Evolutionary conservation across 2,329 filamentous ascomycete genomes (phyloP).

Genomic region (Cordyceps fumosorosea): DNA sequence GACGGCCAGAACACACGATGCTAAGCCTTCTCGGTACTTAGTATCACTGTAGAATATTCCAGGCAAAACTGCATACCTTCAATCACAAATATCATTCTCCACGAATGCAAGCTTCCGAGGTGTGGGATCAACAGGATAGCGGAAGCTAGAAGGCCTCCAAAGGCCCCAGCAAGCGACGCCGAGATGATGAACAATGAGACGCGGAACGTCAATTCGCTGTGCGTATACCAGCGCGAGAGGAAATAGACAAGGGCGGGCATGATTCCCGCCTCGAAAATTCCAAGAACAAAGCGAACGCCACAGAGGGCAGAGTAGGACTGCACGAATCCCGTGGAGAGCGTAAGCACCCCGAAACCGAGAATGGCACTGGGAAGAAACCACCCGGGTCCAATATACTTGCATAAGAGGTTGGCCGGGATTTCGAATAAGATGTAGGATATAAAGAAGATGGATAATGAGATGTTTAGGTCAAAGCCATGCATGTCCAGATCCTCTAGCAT

Average conservation of each 20-base stretch:
- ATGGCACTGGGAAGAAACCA: slow-evolving; percentile 56
- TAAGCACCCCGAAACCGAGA: slow-evolving; percentile 51
- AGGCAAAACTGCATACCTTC: slow-evolving; percentile 37
- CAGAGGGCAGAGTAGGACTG: slow-evolving; percentile 38
- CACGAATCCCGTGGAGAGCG: slow-evolving; percentile 56
- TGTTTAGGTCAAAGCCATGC: slow-evolving; percentile 54
- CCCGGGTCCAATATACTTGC: slow-evolving; percentile 58
- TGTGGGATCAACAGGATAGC: slow-evolving; percentile 53
- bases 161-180: slow-evolving; percentile 59
- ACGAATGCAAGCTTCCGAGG: slow-evolving; percentile 49
- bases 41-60: not conserved
- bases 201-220: slow-evolving; percentile 56
- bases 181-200: slow-evolving; percentile 59
- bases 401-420: slow-evolving; percentile 55
- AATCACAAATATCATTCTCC: slow-evolving; percentile 69
- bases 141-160: slow-evolving; percentile 57
- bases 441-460: slow-evolving; percentile 55
- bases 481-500: slow-evolving; percentile 50
- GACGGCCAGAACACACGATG: slow-evolving; percentile 44
- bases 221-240: slow-evolving; percentile 56
- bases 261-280: slow-evolving; percentile 59
- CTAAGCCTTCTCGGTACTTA: slow-evolving; percentile 36
- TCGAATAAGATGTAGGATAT: slow-evolving; percentile 60
- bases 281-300: slow-evolving; percentile 54
- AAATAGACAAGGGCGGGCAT: slow-evolving; percentile 62